phyloP scores from a whole-genome alignment of 2,329 filamentous ascomycete genomes.

The Aaosphaeria arxii region DNA sequence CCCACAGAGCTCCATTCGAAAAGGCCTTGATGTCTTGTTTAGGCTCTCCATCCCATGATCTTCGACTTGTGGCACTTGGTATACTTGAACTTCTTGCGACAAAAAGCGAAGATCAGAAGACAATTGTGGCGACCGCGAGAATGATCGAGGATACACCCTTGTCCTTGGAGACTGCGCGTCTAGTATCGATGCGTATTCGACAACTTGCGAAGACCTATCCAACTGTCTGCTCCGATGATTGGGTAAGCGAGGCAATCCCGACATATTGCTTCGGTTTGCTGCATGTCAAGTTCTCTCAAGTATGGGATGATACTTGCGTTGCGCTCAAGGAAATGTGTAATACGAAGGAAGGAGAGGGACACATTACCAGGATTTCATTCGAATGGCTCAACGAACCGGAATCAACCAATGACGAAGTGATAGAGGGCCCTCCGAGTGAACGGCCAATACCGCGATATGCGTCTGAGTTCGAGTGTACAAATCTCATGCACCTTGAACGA shows the following conservation, averaged over 20 bases:
- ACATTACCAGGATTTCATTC: conserved; percentile 70
- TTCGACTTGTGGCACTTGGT: conserved; percentile 70
- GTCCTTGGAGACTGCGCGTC: conserved; percentile 71
- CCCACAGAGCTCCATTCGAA: conserved; percentile 61
- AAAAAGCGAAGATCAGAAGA: conserved; percentile 48
- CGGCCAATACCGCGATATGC: conserved; percentile 36
- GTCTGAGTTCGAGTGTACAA: conserved; percentile 83
- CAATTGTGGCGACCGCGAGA: conserved; percentile 63
- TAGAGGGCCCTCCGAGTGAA: neutral
- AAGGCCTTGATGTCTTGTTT: conserved; percentile 70
- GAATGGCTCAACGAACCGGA: conserved; percentile 60
- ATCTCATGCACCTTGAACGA: conserved; percentile 55
- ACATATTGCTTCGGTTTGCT: conserved; percentile 86
- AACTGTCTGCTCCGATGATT: conserved; percentile 56
- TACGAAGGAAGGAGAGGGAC: conserved; percentile 67
- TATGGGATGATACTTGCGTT: conserved; percentile 81
- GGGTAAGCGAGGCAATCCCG: conserved; percentile 71
- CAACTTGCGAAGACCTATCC: conserved; percentile 68
- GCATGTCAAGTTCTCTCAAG: conserved; percentile 76
- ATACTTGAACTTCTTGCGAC: conserved; percentile 62
- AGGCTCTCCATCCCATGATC: conserved; percentile 68
- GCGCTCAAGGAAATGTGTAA: conserved; percentile 73
- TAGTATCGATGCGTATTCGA: conserved; percentile 80
- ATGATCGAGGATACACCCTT: conserved; percentile 77
- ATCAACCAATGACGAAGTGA: conserved; percentile 6